phyloP scores from a whole-genome alignment of 140 eudicot genomes.

The Oenanthe javanica region DNA sequence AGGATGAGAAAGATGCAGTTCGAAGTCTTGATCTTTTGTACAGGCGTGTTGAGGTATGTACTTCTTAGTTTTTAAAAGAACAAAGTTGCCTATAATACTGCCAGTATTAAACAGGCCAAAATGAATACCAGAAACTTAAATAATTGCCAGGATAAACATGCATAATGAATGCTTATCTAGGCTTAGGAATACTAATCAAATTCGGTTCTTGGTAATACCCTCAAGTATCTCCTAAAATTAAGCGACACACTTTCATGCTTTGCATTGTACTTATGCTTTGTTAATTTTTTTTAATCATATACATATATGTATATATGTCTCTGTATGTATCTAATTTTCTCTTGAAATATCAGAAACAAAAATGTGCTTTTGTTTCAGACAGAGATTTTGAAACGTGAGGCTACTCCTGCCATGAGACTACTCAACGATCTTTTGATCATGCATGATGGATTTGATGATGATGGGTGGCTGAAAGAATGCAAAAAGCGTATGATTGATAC shows the following conservation, averaged over 20 bases:
- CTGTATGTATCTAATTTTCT: background rate
- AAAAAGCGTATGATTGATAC: constrained; percentile 77
- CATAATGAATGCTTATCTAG: background rate
- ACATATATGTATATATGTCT: background rate
- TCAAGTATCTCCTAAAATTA: background rate
- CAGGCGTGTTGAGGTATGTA: constrained; percentile 89
- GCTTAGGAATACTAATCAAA: background rate
- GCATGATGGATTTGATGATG: constrained; percentile 90
- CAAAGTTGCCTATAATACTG: background rate
- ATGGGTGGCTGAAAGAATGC: constrained; percentile 88
- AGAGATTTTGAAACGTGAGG: constrained; percentile 84
- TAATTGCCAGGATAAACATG: background rate
- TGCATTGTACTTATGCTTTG: background rate
- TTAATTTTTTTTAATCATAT: background rate
- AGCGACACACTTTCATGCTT: background rate
- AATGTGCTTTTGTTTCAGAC: constrained; percentile 31
- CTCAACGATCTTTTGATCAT: constrained; percentile 74
- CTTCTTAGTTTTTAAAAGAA: background rate
- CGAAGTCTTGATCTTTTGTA: constrained; percentile 93
- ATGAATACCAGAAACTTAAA: background rate
- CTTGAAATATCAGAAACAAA: background rate
- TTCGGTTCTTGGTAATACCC: background rate
- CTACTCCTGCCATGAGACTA: constrained; percentile 91
- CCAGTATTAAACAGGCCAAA: background rate
- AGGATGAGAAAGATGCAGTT: constrained; percentile 91